A percentile compares a stretch with the other conserved stretches of the same genome.
phyloP scores from a whole-genome alignment of 169 alveolate species.

The Babesia sp. region DNA sequence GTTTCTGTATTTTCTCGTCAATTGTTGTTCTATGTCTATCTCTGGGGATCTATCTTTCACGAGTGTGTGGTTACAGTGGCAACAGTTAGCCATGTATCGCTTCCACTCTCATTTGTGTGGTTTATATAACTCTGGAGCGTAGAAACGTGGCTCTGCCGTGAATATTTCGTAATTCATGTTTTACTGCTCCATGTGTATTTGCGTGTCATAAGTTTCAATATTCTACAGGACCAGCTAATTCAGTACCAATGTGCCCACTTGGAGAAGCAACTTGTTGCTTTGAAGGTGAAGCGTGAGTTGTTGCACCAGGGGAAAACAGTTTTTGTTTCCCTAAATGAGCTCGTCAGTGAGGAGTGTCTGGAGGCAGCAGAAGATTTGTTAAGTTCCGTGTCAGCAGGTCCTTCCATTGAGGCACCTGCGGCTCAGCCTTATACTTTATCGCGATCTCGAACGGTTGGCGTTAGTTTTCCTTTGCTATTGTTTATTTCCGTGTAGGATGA shows the following conservation, averaged over 20 bases:
- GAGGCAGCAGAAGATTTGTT: conserved; percentile 53
- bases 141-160: too few species aligned
- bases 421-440: not conserved
- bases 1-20: not conserved
- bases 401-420: not conserved
- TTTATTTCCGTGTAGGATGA: conserved; percentile 17
- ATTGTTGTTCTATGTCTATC: not conserved
- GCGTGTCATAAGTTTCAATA: not conserved
- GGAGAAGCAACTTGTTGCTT: conserved; percentile 44
- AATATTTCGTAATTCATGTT: too few species aligned
- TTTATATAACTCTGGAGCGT: too few species aligned
- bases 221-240: conserved; percentile 51
- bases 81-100: not conserved
- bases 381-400: not conserved
- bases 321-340: conserved; percentile 48
- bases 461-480: not conserved
- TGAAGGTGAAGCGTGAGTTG: conserved; percentile 44
- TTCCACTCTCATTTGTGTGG: too few species aligned
- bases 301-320: conserved; percentile 45
- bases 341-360: conserved; percentile 23
- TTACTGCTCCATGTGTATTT: not conserved
- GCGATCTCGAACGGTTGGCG: conserved; percentile 16
- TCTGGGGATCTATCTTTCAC: too few species aligned
- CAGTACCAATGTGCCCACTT: conserved; percentile 43
- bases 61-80: too few species aligned